Base-by-base conservation (phyloP, 805 yeast species). In the Candida peoriensis region DNA sequence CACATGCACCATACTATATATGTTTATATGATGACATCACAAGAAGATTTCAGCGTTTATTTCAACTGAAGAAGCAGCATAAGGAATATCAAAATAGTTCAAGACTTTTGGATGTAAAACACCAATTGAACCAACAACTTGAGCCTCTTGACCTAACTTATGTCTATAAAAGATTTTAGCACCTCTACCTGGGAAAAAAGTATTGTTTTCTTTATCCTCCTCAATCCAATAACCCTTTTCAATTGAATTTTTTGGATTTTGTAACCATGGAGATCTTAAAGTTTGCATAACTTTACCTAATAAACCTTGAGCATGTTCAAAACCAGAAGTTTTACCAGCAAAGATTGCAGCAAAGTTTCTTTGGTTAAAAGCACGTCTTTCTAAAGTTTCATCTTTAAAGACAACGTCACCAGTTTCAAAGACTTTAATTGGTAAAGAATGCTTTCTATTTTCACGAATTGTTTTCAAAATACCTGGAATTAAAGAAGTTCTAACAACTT, bases 181-280 rank as follows among this genome's bases (percentile, higher is more conserved):
- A 43, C 96, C 97, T 69, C 98, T 82, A 27, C 97, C 98, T 25
- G 96, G 95, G 83, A 93, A 93, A 65, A 72, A 90, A 41, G 89
- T 82, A 32, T 78, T 71, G 56, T 78, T 72, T 19, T 70, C 67
- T 34, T 61, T 63, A 53, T 79, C 85, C 57, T 81, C 79, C 60
- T 78, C 84, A 39, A 83, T 81, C 93, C 93, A 84, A 64, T 77
- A 84, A 35, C 96, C 96, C 66, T 93, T 84, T 42, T 66, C 72
- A 25, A 66, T 61, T 24, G 71, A 56, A 24, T 55, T 58, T 12
- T 63, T 53, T 34, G 67, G 68, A 28, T 55, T 61, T 42, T 73
- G 79, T 41, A 83, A 63, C 93, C 95, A 85, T 29, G 77, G 75
- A 24, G 94, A 78, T 71, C 97, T 83, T 68, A 93, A 74, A 54